Percentiles rank a stretch among this genome's conserved stretches.
Conservation (phyloP, 768 basidiomycete species). For the Russula olivacea region DNA sequence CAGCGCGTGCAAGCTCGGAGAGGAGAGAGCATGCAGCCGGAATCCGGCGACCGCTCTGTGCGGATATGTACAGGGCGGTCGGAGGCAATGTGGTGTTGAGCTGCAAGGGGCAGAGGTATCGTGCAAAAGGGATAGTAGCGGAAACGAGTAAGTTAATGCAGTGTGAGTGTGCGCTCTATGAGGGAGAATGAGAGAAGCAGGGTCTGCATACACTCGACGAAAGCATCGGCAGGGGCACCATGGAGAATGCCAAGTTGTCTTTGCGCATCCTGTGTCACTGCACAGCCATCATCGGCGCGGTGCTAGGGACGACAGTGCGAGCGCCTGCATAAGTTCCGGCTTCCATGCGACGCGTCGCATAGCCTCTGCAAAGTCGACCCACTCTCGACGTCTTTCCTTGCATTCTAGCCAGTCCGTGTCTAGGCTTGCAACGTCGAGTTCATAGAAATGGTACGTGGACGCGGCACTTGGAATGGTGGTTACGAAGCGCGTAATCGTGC, state of each 20-base stretch:
- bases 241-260: neutral
- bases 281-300: slow-evolving; percentile 39
- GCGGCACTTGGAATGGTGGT: slow-evolving; percentile 74
- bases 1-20: neutral
- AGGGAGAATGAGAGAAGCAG: neutral
- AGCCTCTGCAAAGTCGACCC: slow-evolving; percentile 86
- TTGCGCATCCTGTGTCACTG: neutral
- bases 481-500: slow-evolving; percentile 79
- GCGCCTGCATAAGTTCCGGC: slow-evolving; percentile 71
- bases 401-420: slow-evolving; percentile 79
- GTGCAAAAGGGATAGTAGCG: slow-evolving; percentile 20
- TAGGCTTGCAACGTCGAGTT: slow-evolving; percentile 72
- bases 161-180: slow-evolving; percentile 22
- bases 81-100: slow-evolving; percentile 15
- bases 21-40: neutral
- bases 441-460: slow-evolving; percentile 85
- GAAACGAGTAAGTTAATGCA: slow-evolving; percentile 24
- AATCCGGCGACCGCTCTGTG: neutral
- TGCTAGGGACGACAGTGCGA: slow-evolving; percentile 66
- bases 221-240: slow-evolving; percentile 3
- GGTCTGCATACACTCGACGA: slow-evolving; percentile 3
- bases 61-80: slow-evolving; percentile 4
- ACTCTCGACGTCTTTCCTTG: slow-evolving; percentile 74
- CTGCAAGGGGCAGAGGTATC: slow-evolving; percentile 21
- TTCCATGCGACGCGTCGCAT: slow-evolving; percentile 74